Base-by-base conservation (phyloP, 768 basidiomycete genomes). In the Amanita brunnescens region DNA sequence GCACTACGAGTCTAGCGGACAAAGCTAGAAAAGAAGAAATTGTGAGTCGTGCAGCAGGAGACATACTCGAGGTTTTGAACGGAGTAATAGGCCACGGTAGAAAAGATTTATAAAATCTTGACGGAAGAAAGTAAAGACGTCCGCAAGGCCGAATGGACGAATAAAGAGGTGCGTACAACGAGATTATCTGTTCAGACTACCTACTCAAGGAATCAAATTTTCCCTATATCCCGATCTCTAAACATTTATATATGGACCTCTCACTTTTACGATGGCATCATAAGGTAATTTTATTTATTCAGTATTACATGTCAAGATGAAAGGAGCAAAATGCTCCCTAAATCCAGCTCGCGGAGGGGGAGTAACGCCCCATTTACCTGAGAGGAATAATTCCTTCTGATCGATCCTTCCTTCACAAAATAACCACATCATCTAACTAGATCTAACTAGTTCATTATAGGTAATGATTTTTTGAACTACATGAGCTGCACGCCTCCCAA, bases 21-120 rank as follows among this genome's bases (percentile, higher is more conserved):
- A 96, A 87, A 71, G 92, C 93, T 16, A 91, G 74, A 75, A 96
- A 96, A 72, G 94, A 97, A 70, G 96, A 98, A 69, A 83, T 95
- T 51, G 91, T 91, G 57, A 59, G 83, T 57, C 37, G 46, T 24
- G 16, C 10, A 7, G 7, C 21, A 24, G 43, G 44, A 33, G 46
- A 12, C 6, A 39, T 8, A 16, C 34, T 39, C n/a, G n/a, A 13
- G 26, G 39, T 37, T 26, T 32, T 57, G 54, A 60, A 45, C 54
- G 46, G 44, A 39, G 37, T 45, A 52, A 51, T 35, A 91, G 90
- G 88, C 86, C 16, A 85, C 77, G 7, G 79, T 92, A 14, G 89
- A 96, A 69, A 94, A 91, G 71, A 77, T 96, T 30, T 69, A 85
- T 54, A 85, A 91, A 60, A 72, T 79, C 48, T 67, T 99, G 45